Percentiles rank a stretch among this genome's conserved stretches.
These are phyloP conservation scores for Periconia sp. DNA, from an alignment of 2,329 filamentous ascomycete genomes.

Conservation along the genomic window DNA sequence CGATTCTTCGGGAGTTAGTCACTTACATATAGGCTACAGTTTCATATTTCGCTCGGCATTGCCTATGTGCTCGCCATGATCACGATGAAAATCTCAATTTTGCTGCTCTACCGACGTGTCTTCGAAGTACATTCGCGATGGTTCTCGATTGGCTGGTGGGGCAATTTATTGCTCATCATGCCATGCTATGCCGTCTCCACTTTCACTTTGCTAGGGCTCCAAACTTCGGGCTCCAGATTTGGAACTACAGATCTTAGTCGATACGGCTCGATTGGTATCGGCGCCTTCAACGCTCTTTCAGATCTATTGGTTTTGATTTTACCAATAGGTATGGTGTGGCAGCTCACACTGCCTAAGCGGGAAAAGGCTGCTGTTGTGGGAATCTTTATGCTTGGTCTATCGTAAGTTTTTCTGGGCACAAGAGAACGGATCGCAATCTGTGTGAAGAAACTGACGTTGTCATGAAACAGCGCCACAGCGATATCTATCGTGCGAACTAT, in stretches of 20 bases:
- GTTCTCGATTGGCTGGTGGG: slow-evolving; percentile 3
- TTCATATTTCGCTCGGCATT: neutral
- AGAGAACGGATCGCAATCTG: no score
- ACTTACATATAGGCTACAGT: no score
- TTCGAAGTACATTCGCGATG: neutral
- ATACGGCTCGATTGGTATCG: neutral
- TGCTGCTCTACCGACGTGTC: slow-evolving; percentile 1
- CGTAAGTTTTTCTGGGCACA: no score
- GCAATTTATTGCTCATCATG: neutral
- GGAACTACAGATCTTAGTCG: neutral
- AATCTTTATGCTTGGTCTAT: no score
- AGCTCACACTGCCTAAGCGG: no score
- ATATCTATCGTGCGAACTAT: neutral
- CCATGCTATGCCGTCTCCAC: slow-evolving; percentile 1
- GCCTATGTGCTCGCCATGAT: slow-evolving; percentile 1
- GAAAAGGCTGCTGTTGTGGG: no score
- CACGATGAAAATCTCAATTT: slow-evolving; percentile 1
- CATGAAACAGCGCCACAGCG: neutral
- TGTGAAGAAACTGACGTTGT: neutral
- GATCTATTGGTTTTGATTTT: slow-evolving; percentile 1
- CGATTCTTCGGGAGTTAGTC: no score
- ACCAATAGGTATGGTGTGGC: neutral
- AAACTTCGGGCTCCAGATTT: neutral
- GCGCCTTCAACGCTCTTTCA: slow-evolving; percentile 1
- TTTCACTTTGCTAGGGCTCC: neutral